Evolutionary conservation across 805 yeast genomes (phyloP).

Genomic region (Lipomyces starkeyi): DNA sequence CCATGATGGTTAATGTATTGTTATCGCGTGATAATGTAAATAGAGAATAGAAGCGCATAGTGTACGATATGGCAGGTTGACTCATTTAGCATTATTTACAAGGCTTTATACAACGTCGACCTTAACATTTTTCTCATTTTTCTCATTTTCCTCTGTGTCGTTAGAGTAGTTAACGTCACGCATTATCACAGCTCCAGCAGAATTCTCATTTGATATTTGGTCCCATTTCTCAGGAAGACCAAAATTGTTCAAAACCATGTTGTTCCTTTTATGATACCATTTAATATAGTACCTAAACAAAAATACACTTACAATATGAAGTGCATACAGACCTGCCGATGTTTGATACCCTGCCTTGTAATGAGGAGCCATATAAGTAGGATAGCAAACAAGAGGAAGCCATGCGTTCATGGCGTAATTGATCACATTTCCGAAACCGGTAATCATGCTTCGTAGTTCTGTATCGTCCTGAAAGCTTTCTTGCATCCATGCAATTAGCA

Average conservation of each 20-base stretch:
- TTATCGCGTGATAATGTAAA: too few relatives aligned
- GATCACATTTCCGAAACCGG: conserved; percentile 20
- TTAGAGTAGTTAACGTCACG: conserved; percentile 6
- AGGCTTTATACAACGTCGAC: too few relatives aligned
- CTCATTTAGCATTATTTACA: too few relatives aligned
- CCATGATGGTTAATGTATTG: too few relatives aligned
- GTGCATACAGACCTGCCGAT: conserved; percentile 10
- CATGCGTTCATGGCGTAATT: conserved; percentile 21
- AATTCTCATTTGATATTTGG: too few relatives aligned
- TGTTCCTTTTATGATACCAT: conserved; percentile 14
- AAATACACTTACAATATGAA: conserved; percentile 7
- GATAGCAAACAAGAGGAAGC: conserved; percentile 35
- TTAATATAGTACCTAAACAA: conserved; percentile 16
- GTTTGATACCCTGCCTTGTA: conserved; percentile 14
- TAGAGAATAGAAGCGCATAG: too few relatives aligned
- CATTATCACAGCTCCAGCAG: neutral
- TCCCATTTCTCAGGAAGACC: conserved; percentile 10
- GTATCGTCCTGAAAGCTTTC: conserved; percentile 24
- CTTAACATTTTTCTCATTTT: too few relatives aligned
- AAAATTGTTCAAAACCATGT: conserved; percentile 20
- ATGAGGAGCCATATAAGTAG: conserved; percentile 20
- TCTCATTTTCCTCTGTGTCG: too few relatives aligned
- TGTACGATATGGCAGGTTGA: too few relatives aligned
- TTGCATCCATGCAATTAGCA: conserved; percentile 18
- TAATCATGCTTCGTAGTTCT: conserved; percentile 15